A percentile compares a stretch with the other conserved stretches of the same genome.
phyloP scores from a whole-genome alignment of 169 alveolate genomes.

The Plasmodium gallinaceum region DNA sequence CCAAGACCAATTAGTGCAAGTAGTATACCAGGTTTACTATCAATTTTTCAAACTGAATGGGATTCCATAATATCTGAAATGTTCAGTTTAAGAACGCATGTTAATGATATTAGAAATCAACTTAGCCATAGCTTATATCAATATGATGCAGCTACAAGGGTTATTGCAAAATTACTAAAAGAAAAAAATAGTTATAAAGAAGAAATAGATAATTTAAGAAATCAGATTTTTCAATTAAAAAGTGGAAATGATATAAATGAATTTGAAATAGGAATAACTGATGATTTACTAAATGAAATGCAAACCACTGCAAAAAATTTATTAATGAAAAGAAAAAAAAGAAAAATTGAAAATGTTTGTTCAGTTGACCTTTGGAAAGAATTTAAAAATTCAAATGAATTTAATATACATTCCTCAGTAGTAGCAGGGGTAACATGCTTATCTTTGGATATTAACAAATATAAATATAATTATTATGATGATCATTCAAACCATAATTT shows the following conservation, averaged over 20 bases:
- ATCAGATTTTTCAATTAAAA: conserved; percentile 84
- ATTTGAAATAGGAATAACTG: conserved; percentile 79
- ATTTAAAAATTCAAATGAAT: conserved; percentile 78
- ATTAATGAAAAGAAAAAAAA: conserved; percentile 83
- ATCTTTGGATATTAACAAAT: conserved; percentile 67
- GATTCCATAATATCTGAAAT: conserved; percentile 96
- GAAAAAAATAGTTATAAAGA: conserved; percentile 95
- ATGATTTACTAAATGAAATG: conserved; percentile 77
- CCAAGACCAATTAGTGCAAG: conserved; percentile 95
- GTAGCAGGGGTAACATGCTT: conserved; percentile 83
- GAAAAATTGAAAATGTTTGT: conserved; percentile 74
- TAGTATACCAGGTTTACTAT: conserved; percentile 94
- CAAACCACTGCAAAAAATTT: conserved; percentile 82
- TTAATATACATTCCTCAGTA: conserved; percentile 81
- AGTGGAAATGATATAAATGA: conserved; percentile 79
- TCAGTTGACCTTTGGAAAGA: conserved; percentile 70
- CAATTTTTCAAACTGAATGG: conserved; percentile 96
- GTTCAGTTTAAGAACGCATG: conserved; percentile 90
- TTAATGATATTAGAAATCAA: conserved; percentile 92
- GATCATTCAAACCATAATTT: conserved; percentile 73
- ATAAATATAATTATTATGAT: conserved; percentile 37
- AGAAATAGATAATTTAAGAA: conserved; percentile 87
- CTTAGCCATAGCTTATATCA: conserved; percentile 97
- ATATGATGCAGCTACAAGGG: conserved; percentile 99
- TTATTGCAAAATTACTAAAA: conserved; percentile 94